Conservation (phyloP, 495 filamentous ascomycete species). For the Hyaloscypha hepaticicola region DNA sequence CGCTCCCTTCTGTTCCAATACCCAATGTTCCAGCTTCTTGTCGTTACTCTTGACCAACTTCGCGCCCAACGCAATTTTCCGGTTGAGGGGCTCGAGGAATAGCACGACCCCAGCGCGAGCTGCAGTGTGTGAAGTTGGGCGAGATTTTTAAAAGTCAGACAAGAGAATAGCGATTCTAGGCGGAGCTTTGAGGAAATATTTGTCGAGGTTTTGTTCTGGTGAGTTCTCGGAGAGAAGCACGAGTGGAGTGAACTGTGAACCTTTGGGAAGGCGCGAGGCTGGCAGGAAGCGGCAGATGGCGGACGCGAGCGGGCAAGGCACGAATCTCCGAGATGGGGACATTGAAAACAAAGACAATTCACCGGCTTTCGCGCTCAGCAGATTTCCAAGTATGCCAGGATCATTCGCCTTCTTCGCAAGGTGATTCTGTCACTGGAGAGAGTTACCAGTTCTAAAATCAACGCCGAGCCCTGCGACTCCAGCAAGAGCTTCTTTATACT, state of each 20-base stretch:
- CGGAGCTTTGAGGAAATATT: neutral
- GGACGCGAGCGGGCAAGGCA: neutral
- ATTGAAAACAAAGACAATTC: neutral
- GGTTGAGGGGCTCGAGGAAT: conserved; percentile 13
- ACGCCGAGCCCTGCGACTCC: neutral
- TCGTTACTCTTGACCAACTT: neutral
- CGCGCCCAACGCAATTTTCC: conserved; percentile 10
- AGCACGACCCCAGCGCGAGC: neutral
- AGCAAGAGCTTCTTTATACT: neutral
- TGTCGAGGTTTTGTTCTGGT: neutral
- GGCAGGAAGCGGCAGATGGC: neutral
- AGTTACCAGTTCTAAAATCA: neutral
- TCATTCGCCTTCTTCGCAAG: neutral
- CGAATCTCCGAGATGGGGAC: conserved; percentile 1
- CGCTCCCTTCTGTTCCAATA: neutral
- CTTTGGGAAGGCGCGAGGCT: neutral
- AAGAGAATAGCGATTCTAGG: neutral
- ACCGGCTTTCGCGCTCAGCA: neutral
- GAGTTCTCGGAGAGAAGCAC: neutral
- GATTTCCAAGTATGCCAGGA: neutral
- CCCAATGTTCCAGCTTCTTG: neutral
- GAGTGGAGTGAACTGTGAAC: neutral
- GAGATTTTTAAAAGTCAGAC: neutral
- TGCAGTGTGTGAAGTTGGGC: neutral
- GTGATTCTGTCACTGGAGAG: neutral